Conservation (phyloP, 345 rosid species). For the Eucalyptus regnans region DNA sequence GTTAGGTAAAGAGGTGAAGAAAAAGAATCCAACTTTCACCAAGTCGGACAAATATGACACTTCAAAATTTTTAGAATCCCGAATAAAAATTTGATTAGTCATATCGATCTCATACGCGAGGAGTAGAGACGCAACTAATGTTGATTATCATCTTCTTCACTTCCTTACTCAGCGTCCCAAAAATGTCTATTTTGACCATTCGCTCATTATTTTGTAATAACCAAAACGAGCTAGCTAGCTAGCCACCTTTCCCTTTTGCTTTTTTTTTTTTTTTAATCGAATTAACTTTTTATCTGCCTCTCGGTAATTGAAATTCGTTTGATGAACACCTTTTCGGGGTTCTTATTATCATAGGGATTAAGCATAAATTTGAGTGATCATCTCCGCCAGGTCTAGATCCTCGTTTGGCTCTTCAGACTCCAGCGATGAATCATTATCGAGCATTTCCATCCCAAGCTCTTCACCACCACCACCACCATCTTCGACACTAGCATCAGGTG, state of each 20-base stretch:
- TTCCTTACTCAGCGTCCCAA: background rate
- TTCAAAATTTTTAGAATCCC: background rate
- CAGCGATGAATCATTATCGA: background rate
- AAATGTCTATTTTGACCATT: background rate
- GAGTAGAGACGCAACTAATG: background rate
- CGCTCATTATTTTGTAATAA: background rate
- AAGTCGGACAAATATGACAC: background rate
- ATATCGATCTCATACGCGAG: background rate
- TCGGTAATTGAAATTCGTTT: background rate
- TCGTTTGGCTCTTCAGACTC: slow-evolving; percentile 13
- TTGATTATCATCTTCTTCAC: background rate
- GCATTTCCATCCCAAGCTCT: slow-evolving; percentile 11
- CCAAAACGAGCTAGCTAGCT: background rate
- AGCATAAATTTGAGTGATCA: slow-evolving; percentile 29
- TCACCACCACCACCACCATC: background rate
- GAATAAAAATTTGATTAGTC: background rate
- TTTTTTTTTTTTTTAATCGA: background rate
- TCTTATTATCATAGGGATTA: background rate
- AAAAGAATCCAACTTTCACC: background rate
- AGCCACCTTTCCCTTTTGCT: background rate
- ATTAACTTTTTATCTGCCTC: background rate
- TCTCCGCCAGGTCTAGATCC: slow-evolving; percentile 52
- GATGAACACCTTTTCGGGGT: background rate
- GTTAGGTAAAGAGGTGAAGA: background rate
- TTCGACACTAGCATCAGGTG: slow-evolving; percentile 1